Evolutionary conservation across 495 filamentous ascomycete species (phyloP), one percentile per base, ranked within the genome.

Genomic region (Talaromyces wortmannii): DNA sequence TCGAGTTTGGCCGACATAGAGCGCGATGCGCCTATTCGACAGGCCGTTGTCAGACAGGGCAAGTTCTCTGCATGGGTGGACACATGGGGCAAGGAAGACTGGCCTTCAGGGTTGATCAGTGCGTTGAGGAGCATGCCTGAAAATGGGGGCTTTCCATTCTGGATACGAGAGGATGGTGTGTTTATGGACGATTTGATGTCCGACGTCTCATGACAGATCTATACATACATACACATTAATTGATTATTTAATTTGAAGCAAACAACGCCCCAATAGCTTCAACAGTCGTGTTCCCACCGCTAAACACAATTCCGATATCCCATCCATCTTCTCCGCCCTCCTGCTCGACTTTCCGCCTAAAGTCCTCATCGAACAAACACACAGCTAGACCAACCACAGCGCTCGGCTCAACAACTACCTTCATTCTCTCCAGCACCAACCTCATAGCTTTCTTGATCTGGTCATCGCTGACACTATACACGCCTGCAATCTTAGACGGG

Each of bases 401-500:
- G 67, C 88, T 92, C 48, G 94, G 94, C 75, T 98, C 94, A 23
- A 97, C 81, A 45, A 96, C 80, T 45, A 95, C 72, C 82, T 97
- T 97, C 81, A 96, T 84, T 55, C 92, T 71, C 78, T 98, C 92
- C 63, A 92, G 67, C 31, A 92, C 88, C 61, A 97, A 65, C 57
- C 75, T 70, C 82, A 97, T 75, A 4, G 92, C 87, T 8, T 69
- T 69, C 69, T 81, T 81, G 68, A 98, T 96, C 73, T 96, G 82
- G 59, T 84, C 84, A 67, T 97, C 94, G 7, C 75, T 83, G 0
- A 92, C 94, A 42, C 79, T 76, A 71, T 80, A 96, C 57, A 96
- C 83, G 3, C 84, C 89, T 4, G 70, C 59, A 0, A 95, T 86
- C 58, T 91, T 81, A n/a, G 66, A 67, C 57, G 71, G 64, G 61